Conservation (phyloP, 768 basidiomycete species). For the Cyclocybe cylindracea region DNA sequence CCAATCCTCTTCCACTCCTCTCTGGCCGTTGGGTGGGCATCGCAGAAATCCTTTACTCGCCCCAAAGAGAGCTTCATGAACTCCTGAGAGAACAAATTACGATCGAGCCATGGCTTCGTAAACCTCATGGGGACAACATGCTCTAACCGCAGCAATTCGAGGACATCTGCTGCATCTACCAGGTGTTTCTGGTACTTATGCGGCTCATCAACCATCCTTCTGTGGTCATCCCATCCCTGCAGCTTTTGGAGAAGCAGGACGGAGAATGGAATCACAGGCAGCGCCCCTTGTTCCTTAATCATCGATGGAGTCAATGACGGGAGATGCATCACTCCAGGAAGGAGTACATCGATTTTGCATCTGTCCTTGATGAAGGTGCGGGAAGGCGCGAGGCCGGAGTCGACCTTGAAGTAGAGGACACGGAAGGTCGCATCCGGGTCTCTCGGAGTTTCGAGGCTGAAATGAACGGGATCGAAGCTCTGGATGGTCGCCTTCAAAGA, state of each 20-base stretch:
- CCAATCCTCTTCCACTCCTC: slow-evolving; percentile 16
- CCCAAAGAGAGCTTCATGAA: slow-evolving; percentile 26
- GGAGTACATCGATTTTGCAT: slow-evolving; percentile 45
- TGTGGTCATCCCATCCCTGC: slow-evolving; percentile 42
- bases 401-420: slow-evolving; percentile 37
- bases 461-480: slow-evolving; percentile 28
- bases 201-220: slow-evolving; percentile 23
- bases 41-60: slow-evolving; percentile 29
- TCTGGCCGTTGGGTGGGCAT: slow-evolving; percentile 6
- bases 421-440: slow-evolving; percentile 36
- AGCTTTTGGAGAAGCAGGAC: slow-evolving; percentile 41
- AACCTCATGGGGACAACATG: slow-evolving; percentile 17
- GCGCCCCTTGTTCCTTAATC: slow-evolving; percentile 12
- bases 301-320: slow-evolving; percentile 27
- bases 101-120: slow-evolving; percentile 23
- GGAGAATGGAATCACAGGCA: slow-evolving; percentile 37
- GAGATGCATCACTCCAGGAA: slow-evolving; percentile 41
- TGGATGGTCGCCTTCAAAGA: slow-evolving; percentile 34
- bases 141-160: slow-evolving; percentile 25
- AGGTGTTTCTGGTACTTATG: slow-evolving; percentile 29
- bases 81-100: slow-evolving; percentile 28
- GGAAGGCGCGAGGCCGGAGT: slow-evolving; percentile 8
- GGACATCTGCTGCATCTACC: slow-evolving; percentile 30
- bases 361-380: slow-evolving; percentile 19
- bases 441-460: slow-evolving; percentile 34